Evolutionary conservation across 306 rosid genomes (phyloP).

Genomic region (Potentilla sterilis): DNA sequence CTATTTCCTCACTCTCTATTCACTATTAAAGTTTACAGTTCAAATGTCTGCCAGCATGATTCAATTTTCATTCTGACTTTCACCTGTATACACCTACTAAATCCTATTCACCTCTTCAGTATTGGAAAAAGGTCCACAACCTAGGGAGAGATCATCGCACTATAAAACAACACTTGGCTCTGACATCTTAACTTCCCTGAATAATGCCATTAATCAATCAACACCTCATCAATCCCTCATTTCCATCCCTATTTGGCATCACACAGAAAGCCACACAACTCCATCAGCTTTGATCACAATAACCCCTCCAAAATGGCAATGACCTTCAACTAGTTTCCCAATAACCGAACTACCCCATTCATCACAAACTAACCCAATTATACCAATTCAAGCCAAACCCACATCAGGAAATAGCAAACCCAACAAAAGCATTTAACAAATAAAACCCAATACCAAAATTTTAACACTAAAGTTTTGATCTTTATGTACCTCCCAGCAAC

Average conservation of each 20-base stretch:
- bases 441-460: background rate
- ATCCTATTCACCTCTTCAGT: background rate
- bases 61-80: background rate
- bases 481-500: constrained; percentile 70
- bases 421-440: background rate
- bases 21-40: background rate
- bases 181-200: no score
- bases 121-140: background rate
- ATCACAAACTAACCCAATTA: no score
- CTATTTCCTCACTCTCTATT: no score
- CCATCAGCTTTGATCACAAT: background rate
- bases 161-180: background rate
- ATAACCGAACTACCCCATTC: background rate
- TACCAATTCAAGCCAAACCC: background rate
- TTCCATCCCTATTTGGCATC: background rate
- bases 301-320: constrained; percentile 2
- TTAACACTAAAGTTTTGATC: background rate
- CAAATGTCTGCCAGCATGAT: background rate
- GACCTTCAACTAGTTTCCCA: background rate
- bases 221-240: background rate
- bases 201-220: background rate
- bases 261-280: background rate
- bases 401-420: background rate
- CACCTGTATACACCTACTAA: background rate
- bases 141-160: background rate